These are phyloP conservation scores for Ophiocytium majus DNA, from an alignment of 352 stramenopile species.

Conservation along the genomic window DNA sequence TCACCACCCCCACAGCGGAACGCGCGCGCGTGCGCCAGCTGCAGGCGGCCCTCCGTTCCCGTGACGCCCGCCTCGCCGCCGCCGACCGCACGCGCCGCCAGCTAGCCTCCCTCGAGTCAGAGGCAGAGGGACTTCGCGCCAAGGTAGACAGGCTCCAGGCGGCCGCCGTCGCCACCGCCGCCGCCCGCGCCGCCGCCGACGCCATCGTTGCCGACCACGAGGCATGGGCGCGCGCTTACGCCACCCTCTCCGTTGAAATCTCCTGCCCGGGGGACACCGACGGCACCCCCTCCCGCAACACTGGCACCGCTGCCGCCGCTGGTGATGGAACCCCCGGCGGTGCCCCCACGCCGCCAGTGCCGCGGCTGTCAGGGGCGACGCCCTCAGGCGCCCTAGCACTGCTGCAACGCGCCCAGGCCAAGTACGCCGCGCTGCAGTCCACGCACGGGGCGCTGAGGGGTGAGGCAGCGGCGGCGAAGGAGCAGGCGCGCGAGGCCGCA, in stretches of 20 bases:
- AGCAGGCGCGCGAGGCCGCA: background rate
- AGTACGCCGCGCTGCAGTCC: background rate
- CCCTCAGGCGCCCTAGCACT: background rate
- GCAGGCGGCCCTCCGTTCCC: background rate
- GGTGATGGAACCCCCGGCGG: background rate
- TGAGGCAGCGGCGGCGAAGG: background rate
- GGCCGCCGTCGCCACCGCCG: too few relatives aligned
- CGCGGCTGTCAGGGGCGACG: too few relatives aligned
- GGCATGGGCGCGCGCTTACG: background rate
- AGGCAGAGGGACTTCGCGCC: too few relatives aligned
- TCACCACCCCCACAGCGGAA: background rate
- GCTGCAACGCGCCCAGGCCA: background rate
- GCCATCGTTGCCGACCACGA: too few relatives aligned
- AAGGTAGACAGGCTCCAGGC: too few relatives aligned
- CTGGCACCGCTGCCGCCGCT: background rate
- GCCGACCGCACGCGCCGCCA: background rate
- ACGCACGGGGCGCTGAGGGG: background rate
- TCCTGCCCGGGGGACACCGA: too few relatives aligned
- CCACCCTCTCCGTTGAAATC: too few relatives aligned
- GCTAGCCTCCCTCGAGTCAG: background rate
- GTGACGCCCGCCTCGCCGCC: background rate
- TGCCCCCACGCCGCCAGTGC: background rate
- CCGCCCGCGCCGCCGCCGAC: too few relatives aligned
- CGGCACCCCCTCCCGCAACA: background rate
- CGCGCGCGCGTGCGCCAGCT: background rate